phyloP scores from a whole-genome alignment of 2,329 filamentous ascomycete genomes.

The Thelonectria olida region DNA sequence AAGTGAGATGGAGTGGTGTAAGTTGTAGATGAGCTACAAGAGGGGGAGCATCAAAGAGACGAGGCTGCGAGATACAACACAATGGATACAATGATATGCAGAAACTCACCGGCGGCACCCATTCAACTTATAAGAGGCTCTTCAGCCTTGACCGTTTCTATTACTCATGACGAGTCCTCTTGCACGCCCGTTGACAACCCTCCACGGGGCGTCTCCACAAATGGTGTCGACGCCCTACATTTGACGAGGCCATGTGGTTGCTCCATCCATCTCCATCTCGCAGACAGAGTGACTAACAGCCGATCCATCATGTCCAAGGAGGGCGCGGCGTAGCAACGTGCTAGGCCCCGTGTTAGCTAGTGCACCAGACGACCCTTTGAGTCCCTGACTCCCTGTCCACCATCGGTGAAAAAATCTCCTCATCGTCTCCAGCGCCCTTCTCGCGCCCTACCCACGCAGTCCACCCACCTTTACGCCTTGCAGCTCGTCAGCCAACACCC shows the following conservation, averaged over 20 bases:
- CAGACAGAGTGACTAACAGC: neutral
- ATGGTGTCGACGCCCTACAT: neutral
- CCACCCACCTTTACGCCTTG: too few species aligned
- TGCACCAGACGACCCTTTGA: too few species aligned
- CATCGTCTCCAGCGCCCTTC: too few species aligned
- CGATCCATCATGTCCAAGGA: neutral
- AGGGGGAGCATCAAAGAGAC: neutral
- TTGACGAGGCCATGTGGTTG: neutral
- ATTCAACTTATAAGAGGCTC: neutral
- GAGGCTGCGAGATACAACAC: neutral
- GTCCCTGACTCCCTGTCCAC: too few species aligned
- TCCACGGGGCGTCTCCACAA: neutral
- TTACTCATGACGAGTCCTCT: conserved; percentile 3
- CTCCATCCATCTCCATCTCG: conserved; percentile 1
- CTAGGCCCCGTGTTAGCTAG: too few species aligned
- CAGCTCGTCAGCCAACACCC: too few species aligned
- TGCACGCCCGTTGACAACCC: neutral
- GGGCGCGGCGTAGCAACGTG: neutral
- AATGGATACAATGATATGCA: too few species aligned
- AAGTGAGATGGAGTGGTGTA: neutral
- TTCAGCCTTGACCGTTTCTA: neutral
- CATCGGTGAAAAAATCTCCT: too few species aligned
- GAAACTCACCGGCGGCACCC: neutral
- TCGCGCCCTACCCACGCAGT: too few species aligned
- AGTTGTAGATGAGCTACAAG: neutral